Conservation (phyloP, 495 filamentous ascomycete species). For the Neurospora tetrasperma region DNA sequence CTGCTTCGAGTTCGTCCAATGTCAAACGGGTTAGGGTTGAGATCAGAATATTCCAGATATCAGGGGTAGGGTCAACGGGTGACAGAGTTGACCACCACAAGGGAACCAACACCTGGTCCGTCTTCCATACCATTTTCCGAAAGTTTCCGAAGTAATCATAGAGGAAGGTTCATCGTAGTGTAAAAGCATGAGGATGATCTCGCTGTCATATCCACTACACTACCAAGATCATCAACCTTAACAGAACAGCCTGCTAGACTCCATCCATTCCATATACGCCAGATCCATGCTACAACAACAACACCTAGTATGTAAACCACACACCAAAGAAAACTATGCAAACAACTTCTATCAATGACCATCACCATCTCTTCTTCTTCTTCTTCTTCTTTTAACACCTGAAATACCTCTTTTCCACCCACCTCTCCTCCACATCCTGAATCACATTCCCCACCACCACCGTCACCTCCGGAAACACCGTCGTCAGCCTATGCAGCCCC, state of each 20-base stretch:
- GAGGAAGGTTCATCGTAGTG: neutral
- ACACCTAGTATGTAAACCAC: neutral
- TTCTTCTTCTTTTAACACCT: constrained; percentile 12
- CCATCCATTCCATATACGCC: neutral
- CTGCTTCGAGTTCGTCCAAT: neutral
- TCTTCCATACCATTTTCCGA: too few relatives aligned
- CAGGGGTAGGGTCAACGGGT: neutral
- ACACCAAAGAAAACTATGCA: neutral
- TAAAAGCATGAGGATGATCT: neutral
- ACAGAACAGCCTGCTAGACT: neutral
- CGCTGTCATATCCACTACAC: neutral
- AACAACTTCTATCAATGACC: neutral
- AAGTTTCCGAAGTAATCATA: neutral
- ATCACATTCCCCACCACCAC: constrained; percentile 70
- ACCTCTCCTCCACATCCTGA: constrained; percentile 25
- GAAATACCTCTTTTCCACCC: constrained; percentile 30
- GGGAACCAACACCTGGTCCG: too few relatives aligned
- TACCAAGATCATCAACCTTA: neutral
- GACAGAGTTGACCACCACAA: too few relatives aligned
- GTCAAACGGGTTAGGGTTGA: neutral
- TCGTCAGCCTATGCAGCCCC: constrained; percentile 71
- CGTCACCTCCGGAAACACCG: constrained; percentile 75
- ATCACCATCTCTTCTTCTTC: neutral
- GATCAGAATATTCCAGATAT: neutral
- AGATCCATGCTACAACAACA: neutral